Evolutionary conservation across 23 red algal species (phyloP), one percentile per base, ranked within the genome.

Genomic region (Gracilariopsis chorda): DNA sequence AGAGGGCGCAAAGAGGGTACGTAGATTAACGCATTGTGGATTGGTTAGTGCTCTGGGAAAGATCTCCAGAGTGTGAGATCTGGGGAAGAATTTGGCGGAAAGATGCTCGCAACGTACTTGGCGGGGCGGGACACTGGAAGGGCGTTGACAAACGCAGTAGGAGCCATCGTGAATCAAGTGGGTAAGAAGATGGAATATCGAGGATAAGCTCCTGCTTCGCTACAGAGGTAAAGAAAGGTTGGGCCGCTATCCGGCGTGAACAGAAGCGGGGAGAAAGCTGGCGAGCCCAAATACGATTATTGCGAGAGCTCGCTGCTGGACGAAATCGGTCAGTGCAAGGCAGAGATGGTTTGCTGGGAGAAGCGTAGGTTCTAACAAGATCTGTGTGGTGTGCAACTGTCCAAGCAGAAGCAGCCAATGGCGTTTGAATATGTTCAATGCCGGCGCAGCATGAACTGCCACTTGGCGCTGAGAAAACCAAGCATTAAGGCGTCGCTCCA

Each of bases 91-190:
- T 59, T n/a, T 10, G 48, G 78, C 4, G 53, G 29, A 4, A 30
- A 21, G 19, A 17, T 28, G 14, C 30, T 28, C 36, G 48, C 29
- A 46, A 87, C 82, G 59, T 87, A 87, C 82, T 48, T 52, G 14
- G 82, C 4, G 28, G 82, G 48, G 41, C 82, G 82, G 42, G 82
- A 55, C 17, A 87, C 9, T 10, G 82, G 82, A 56, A 87, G 82
- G 43, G 82, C 82, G 65, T 87, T 87, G 33, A 87, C 82, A 35
- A 87, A 87, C 29, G 82, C 82, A 21, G 60, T 44, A 25, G 82
- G 82, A 74, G 82, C 82, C 82, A 87, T 87, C 72, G 82, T 51
- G 59, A 73, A 37, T 5, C 1, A 24, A 10, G 32, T 4, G 8
- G n/a, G n/a, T n/a, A n/a, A n/a, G n/a, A n/a, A n/a, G n/a, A n/a